Evolutionary conservation across 2,329 filamentous ascomycete genomes (phyloP).

Genomic region (Calonectria pseudoturangicola): DNA sequence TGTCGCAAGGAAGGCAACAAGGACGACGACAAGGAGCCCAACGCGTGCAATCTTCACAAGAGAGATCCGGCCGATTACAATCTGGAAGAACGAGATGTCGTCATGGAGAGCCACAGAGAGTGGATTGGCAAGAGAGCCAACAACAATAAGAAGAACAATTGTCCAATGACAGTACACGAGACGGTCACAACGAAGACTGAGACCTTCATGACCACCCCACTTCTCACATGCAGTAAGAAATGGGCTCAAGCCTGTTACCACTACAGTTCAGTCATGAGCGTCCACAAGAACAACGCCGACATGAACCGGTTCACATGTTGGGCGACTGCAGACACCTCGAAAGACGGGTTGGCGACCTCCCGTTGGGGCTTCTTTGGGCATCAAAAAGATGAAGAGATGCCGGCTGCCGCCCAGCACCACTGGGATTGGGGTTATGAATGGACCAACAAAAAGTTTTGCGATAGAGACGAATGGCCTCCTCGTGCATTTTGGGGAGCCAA

Average conservation of each 20-base stretch:
- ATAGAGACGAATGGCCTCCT: too few relatives aligned
- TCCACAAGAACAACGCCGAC: slow-evolving; percentile 2
- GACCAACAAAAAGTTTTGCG: too few relatives aligned
- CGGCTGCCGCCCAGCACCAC: too few relatives aligned
- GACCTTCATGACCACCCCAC: not conserved
- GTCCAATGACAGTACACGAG: not conserved
- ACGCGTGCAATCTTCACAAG: not conserved
- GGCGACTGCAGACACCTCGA: not conserved
- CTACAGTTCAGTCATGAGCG: slow-evolving; percentile 22
- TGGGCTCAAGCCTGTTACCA: slow-evolving; percentile 26
- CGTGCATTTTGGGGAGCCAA: too few relatives aligned
- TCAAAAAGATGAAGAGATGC: not conserved
- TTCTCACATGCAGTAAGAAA: not conserved
- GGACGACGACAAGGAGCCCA: not conserved
- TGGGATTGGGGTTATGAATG: too few relatives aligned
- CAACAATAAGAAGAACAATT: slow-evolving; percentile 1
- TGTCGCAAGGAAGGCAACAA: not conserved
- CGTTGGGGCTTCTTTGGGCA: not conserved
- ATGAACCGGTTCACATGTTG: slow-evolving; percentile 13
- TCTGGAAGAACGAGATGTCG: slow-evolving; percentile 9
- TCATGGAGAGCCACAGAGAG: not conserved
- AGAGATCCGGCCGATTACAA: not conserved
- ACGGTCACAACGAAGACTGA: not conserved
- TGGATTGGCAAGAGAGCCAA: slow-evolving; percentile 5
- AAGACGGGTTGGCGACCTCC: not conserved